These are phyloP conservation scores for Quillaja saponaria DNA, from an alignment of 306 rosid genomes.

Conservation along the genomic window DNA sequence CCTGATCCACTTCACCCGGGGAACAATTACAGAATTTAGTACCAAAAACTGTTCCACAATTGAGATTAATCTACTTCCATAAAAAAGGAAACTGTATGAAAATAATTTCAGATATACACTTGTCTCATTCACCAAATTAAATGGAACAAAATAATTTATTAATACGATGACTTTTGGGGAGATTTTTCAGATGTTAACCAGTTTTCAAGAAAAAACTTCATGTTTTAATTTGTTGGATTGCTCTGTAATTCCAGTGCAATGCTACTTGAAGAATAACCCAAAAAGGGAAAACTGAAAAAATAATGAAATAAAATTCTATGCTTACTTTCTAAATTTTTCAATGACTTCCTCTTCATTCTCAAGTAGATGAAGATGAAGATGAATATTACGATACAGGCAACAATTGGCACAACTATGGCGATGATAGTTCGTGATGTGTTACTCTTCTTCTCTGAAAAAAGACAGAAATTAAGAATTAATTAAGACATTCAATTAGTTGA, in stretches of 20 bases:
- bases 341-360: constrained; percentile 18
- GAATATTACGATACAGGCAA: constrained; percentile 16
- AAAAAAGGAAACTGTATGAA: neutral
- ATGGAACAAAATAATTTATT: neutral
- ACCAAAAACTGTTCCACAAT: too few species aligned
- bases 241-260: neutral
- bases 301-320: neutral
- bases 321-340: constrained; percentile 26
- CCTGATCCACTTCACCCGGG: neutral
- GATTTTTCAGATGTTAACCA: too few species aligned
- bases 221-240: neutral
- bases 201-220: neutral
- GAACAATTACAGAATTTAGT: too few species aligned
- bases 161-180: too few species aligned
- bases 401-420: constrained; percentile 25
- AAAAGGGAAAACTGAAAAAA: neutral
- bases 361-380: constrained; percentile 26
- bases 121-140: neutral
- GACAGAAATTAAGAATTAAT: constrained; percentile 2
- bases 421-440: constrained; percentile 14
- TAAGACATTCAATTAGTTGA: constrained; percentile 5
- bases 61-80: too few species aligned
- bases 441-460: constrained; percentile 39
- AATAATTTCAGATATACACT: neutral
- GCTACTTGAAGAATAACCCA: neutral